Percentiles rank a stretch among this genome's conserved stretches.
phyloP scores from a whole-genome alignment of 164 flowering plant genomes.

The Vitis rupestris region DNA sequence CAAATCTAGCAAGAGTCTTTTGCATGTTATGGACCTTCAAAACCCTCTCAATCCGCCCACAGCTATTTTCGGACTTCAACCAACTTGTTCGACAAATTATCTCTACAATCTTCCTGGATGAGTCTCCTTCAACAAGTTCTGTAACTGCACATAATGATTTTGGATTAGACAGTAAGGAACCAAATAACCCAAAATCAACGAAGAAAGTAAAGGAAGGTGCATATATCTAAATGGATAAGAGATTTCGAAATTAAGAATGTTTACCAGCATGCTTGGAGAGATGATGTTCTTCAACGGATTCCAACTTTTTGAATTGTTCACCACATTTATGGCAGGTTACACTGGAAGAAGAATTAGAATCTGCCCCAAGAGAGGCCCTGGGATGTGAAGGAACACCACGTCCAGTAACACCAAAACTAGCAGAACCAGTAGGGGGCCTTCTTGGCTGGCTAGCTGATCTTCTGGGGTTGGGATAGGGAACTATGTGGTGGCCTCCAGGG shows the following conservation, averaged over 20 bases:
- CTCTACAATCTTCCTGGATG: slow-evolving; percentile 36
- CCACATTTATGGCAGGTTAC: slow-evolving; percentile 37
- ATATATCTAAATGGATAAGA: neutral
- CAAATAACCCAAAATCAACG: too few species aligned
- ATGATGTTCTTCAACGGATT: slow-evolving; percentile 40
- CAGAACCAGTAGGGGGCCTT: neutral
- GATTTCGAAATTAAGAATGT: neutral
- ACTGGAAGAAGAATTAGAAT: neutral
- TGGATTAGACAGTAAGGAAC: neutral
- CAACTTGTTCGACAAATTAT: slow-evolving; percentile 28
- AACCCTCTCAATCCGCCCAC: slow-evolving; percentile 22
- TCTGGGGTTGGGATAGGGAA: neutral
- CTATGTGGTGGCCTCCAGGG: slow-evolving; percentile 9
- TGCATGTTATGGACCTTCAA: slow-evolving; percentile 42
- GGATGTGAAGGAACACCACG: neutral
- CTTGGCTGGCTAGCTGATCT: neutral
- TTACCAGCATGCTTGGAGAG: slow-evolving; percentile 45
- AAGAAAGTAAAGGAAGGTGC: neutral
- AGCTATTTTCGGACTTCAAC: slow-evolving; percentile 10
- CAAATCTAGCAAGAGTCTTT: slow-evolving; percentile 31
- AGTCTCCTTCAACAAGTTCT: slow-evolving; percentile 38
- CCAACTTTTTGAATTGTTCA: slow-evolving; percentile 23
- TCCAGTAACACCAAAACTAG: neutral
- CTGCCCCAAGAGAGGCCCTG: neutral
- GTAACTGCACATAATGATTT: slow-evolving; percentile 25